Evolutionary conservation across 1,284 basidiomycete species (phyloP), one percentile per base, ranked within the genome.

Genomic region (Hortiboletus rubellus): DNA sequence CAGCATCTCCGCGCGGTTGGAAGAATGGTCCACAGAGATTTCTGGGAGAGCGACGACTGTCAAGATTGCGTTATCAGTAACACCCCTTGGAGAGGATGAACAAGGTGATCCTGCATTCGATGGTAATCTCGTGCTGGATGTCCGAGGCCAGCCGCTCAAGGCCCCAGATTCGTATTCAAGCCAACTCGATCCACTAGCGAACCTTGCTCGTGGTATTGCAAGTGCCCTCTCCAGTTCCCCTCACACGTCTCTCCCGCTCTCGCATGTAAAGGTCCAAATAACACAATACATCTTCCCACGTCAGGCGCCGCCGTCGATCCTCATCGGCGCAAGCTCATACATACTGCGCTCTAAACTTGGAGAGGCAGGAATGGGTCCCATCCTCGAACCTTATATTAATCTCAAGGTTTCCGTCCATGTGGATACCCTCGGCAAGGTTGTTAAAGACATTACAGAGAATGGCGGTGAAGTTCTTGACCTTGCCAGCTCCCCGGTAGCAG

Each of bases 391-490:
- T 11, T 92, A 82, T 63, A 79, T 90, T 42, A 73, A 76, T 27
- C 74, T 92, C 56, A 88, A 84, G 63, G 79, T 91, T 51, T 81
- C 81, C 12, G 82, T 91, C 7, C 76, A 78, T 22, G 86, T 88
- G 59, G 83, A 85, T 55, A 77, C 77, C 46, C 75, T 92, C 7
- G 90, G 91, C 12, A 87, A 84, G 64, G 83, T 88, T 15, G 82
- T 92, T 50, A 90, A 86, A 66, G 89, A 92, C 63, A 73, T 92
- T 9, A 88, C 86, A 7, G 90, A 92, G 65, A 81, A 85, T 60
- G 83, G 83, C 3, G 90, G 87, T 17, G 89, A 92, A 66, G 76
- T 92, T 14, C 72, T 85, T 24, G 86, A 90, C 64, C 78, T 92
- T 30, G 80, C 77, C 3, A 70, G 72, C 38, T 62, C 69, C 9